Evolutionary conservation across 345 rosid species (phyloP).

Genomic region (Stellera chamaejasme): DNA sequence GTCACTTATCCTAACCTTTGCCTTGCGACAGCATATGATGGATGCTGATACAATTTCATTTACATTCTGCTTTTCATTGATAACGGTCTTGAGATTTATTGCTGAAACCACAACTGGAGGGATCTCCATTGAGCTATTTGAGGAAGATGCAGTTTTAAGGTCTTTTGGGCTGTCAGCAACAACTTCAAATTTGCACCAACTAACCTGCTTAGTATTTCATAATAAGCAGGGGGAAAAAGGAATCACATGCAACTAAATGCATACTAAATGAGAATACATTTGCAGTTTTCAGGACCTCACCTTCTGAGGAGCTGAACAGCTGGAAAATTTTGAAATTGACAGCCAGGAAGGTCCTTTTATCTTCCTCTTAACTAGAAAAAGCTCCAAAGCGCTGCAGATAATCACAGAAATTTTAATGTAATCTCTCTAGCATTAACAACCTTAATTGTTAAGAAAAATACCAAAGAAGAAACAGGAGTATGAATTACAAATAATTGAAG

Average conservation of each 20-base stretch:
- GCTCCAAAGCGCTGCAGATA: slow-evolving; percentile 88
- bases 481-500: not conserved
- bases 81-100: slow-evolving; percentile 77
- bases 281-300: slow-evolving; percentile 33
- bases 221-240: too few species aligned
- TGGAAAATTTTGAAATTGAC: slow-evolving; percentile 63
- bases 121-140: slow-evolving; percentile 40
- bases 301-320: slow-evolving; percentile 60
- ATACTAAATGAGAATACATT: slow-evolving; percentile 6
- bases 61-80: slow-evolving; percentile 72
- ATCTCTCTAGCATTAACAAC: too few species aligned
- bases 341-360: slow-evolving; percentile 95
- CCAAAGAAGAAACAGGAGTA: too few species aligned
- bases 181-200: slow-evolving; percentile 98
- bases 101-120: slow-evolving; percentile 90
- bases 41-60: slow-evolving; percentile 93
- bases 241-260: not conserved
- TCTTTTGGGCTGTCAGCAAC: slow-evolving; percentile 61
- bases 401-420: slow-evolving; percentile 3
- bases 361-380: slow-evolving; percentile 82
- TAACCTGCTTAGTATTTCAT: slow-evolving; percentile 45
- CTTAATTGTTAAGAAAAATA: too few species aligned
- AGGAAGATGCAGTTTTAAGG: slow-evolving; percentile 40
- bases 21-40: slow-evolving; percentile 80
- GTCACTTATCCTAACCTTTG: slow-evolving; percentile 62